Percentiles rank a stretch among this genome's conserved stretches.
phyloP scores from a whole-genome alignment of 2,329 filamentous ascomycete species.

The Cladorrhinum sp. region DNA sequence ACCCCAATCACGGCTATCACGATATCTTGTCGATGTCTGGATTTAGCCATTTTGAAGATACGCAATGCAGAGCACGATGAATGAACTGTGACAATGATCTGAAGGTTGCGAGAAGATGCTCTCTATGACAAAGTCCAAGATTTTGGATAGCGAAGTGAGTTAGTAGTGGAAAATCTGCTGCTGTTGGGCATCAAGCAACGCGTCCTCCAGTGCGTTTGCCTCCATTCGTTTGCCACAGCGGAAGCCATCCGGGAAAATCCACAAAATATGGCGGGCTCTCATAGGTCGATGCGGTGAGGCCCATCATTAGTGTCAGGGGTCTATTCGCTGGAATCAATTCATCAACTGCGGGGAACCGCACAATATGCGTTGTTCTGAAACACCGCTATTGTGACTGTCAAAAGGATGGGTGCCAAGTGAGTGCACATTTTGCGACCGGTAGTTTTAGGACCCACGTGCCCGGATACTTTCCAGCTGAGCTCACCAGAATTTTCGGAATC shows the following conservation, averaged over 20 bases:
- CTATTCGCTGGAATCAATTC: neutral
- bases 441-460: no score
- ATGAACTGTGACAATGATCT: no score
- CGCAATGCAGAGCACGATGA: no score
- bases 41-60: neutral
- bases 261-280: neutral
- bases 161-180: neutral
- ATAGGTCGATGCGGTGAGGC: neutral
- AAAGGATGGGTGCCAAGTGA: no score
- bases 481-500: no score
- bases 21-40: neutral
- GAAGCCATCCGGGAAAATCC: neutral
- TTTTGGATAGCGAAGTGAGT: no score
- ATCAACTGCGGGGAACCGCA: neutral
- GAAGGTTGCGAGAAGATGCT: neutral
- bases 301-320: neutral
- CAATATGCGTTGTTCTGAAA: neutral
- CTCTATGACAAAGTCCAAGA: no score
- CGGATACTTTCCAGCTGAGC: no score
- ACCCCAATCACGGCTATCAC: conserved; percentile 8
- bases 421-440: neutral
- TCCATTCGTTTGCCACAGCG: neutral
- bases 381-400: neutral
- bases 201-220: neutral
- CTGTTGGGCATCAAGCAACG: neutral